These are phyloP conservation scores for Triglochin maritima DNA, from an alignment of 106 monocot genomes.

Conservation along the genomic window DNA sequence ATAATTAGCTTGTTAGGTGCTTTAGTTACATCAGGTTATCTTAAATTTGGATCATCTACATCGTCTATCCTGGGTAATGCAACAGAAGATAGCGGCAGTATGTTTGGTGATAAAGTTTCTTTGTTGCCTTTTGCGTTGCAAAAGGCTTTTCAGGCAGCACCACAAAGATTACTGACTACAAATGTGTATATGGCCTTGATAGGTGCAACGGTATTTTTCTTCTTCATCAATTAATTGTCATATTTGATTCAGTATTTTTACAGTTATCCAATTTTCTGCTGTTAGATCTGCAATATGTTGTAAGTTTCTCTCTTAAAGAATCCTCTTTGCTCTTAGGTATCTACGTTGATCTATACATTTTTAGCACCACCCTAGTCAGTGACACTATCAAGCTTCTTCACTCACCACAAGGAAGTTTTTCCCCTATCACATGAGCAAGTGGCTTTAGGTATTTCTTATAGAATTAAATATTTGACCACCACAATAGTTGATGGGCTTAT, in stretches of 20 bases:
- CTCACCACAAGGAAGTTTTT: too few relatives aligned
- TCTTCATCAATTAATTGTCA: background rate
- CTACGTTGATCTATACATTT: too few relatives aligned
- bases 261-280: background rate
- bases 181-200: constrained; percentile 79
- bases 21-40: constrained; percentile 57
- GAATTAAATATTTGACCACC: too few relatives aligned
- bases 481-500: too few relatives aligned
- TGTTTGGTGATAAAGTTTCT: constrained; percentile 76
- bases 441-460: too few relatives aligned
- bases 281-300: too few relatives aligned
- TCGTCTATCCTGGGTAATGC: constrained; percentile 22
- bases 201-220: constrained; percentile 60
- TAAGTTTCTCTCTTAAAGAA: too few relatives aligned
- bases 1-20: constrained; percentile 90
- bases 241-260: constrained; percentile 3
- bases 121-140: constrained; percentile 84
- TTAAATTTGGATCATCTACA: constrained; percentile 42
- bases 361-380: too few relatives aligned
- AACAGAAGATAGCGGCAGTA: constrained; percentile 55
- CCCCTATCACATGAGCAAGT: too few relatives aligned
- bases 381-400: too few relatives aligned
- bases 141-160: constrained; percentile 77
- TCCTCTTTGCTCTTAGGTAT: too few relatives aligned
- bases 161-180: constrained; percentile 71